Conservation (phyloP, 78 protist genomes). For the slime mould (Dictyostelium discoideum) region dicty_2.7 NC_007091.3:3063001-3063500, state of each 20-base stretch:
- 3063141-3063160: background rate
- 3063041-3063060: background rate
- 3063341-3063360: slow-evolving; percentile 32
- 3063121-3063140: background rate
- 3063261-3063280: slow-evolving; percentile 55
- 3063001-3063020: slow-evolving; percentile 58
- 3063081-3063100: slow-evolving; percentile 23
- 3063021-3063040: slow-evolving; percentile 36
- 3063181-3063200: background rate
- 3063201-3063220: slow-evolving; percentile 29
- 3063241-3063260: background rate
- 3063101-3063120: slow-evolving; percentile 13
- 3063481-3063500: slow-evolving; percentile 29
- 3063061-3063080: slow-evolving; percentile 3
- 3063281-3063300: slow-evolving; percentile 51
- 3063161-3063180: background rate
- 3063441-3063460: slow-evolving; percentile 45
- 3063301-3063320: slow-evolving; percentile 13
- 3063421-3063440: slow-evolving; percentile 64
- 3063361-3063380: slow-evolving; percentile 25
- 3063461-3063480: slow-evolving; percentile 1
- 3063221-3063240: slow-evolving; percentile 23
- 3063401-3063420: slow-evolving; percentile 30
- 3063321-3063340: slow-evolving; percentile 2
- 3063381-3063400: slow-evolving; percentile 44